Base-by-base conservation (phyloP, 352 stramenopile genomes). In the Detonula confervacea region DNA sequence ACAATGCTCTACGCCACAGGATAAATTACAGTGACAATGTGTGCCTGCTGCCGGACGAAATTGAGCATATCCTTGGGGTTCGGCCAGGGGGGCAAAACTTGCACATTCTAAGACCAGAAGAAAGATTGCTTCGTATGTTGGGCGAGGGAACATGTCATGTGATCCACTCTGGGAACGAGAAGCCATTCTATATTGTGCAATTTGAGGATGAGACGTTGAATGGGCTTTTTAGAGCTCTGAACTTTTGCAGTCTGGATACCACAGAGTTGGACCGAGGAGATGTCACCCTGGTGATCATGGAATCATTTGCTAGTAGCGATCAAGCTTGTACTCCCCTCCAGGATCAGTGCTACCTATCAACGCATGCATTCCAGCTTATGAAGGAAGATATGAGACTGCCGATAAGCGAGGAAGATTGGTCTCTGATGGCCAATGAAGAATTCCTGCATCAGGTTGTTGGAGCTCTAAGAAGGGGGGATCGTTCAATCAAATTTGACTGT, bases 31-130 rank as follows among this genome's bases (percentile, higher is more conserved):
- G 59, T 59, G 30, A 44, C 8, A 54, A 75, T 75, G 52, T 75
- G 4, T 75, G 66, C 37, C 51, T 75, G 11, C 7, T 4, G 2
- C 44, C n/a, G 20, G 37, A 44, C 18, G n/a, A 66, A 44, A 37
- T 75, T 8, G 66, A 67, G 20, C 59, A 42, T 54, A 66, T 67
- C 7, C 6, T 66, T 14, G 33, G 57, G 33, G 24, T 2, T 44
- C 66, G 66, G 25, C 54, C 52, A 54, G 33, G n/a, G n/a, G 66
- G 66, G 16, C 37, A 57, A 33, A 54, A 67, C 12, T 30, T 75
- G 16, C n/a, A n/a, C n/a, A n/a, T n/a, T n/a, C 66, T 75, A 18
- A 39, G 18, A 60, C 67, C 66, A 6, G 35, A 75, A 25, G 12
- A 20, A 14, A 52, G 66, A 24, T 25, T 75, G 33, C n/a, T 75